Percentiles rank a stretch among this genome's conserved stretches.
Conservation (phyloP, 306 rosid species). For the Rosa chinensis region DNA sequence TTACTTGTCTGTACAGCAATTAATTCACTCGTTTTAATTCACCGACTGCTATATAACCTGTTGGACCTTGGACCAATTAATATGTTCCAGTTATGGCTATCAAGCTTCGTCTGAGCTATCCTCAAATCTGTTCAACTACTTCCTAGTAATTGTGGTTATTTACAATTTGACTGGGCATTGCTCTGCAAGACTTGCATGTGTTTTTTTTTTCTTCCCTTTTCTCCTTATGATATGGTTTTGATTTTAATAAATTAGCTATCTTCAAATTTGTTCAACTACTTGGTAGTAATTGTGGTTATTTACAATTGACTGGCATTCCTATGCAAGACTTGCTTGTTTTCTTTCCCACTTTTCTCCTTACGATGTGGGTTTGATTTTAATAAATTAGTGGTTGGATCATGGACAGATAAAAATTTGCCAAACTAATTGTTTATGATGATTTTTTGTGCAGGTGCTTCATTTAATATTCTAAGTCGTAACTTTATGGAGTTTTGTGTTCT, state of each 20-base stretch:
- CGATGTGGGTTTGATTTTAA: neutral
- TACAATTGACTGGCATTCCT: neutral
- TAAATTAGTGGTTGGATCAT: neutral
- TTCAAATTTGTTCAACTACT: neutral
- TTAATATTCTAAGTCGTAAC: conserved; percentile 64
- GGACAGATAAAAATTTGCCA: neutral
- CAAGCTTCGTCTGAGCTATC: neutral
- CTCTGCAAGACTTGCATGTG: neutral
- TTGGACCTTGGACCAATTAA: neutral
- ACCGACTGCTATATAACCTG: neutral
- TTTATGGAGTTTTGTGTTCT: conserved; percentile 80
- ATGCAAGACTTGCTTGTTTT: neutral
- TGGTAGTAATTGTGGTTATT: neutral
- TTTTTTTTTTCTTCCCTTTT: neutral
- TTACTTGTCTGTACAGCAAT: neutral
- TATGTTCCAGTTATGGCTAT: neutral
- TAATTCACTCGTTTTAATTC: neutral
- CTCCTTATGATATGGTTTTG: neutral
- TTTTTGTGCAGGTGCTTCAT: conserved; percentile 69
- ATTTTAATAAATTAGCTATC: neutral
- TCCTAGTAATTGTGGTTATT: neutral
- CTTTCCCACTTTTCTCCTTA: neutral
- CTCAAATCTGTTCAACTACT: neutral
- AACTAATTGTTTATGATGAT: conserved; percentile 16
- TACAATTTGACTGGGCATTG: neutral